Base-by-base conservation (phyloP, 2,329 filamentous ascomycete genomes). In the Xylaria sp. region DNA sequence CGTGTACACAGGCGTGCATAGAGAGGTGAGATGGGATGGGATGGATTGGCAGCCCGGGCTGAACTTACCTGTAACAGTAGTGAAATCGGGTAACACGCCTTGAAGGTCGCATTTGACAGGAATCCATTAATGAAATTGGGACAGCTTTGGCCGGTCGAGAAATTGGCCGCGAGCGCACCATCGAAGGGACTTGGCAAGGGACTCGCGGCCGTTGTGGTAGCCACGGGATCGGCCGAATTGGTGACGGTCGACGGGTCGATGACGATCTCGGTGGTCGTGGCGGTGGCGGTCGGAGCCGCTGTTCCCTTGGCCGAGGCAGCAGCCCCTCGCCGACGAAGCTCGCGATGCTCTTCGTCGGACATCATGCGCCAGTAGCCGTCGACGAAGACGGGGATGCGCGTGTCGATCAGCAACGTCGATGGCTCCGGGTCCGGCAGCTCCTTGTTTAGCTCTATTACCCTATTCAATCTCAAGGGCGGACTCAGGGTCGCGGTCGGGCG, bases 71-170 rank as follows among this genome's bases (percentile, higher is more conserved):
- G 89, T 9, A 98, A 84, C 71, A 98, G 87, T 74, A 97, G 85
- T 0, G 94, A 97, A 65, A 98, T 84, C 0, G 95, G 93, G 72
- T 94, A 89, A 81, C 95, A 98, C 60, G 85, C 79, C 73, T 88
- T 86, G 74, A 96, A 93, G 3, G 87, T 89, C 5, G 85, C 77
- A 76, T 93, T 87, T 55, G 81, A 81, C 59, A 96, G 85, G 74
- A 97, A 89, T 2, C 79, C 79, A 60, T 87, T 83, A 78, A 97
- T 90, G 80, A 95, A 94, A 4, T 77, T 78, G 2, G 89, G 87
- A 75, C 92, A 94, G 4, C 82, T 85, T 59, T 82, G 81, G 11
- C 80, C 74, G 61, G 78, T 79, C 17, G 86, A 85, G 79, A 92
- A 92, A 73, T 91, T 90, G 69, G 84, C 84, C 7, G 85, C 85